Evolutionary conservation across 176 grass and related monocot species (phyloP).

Genomic region (Rhynchospora breviuscula): DNA sequence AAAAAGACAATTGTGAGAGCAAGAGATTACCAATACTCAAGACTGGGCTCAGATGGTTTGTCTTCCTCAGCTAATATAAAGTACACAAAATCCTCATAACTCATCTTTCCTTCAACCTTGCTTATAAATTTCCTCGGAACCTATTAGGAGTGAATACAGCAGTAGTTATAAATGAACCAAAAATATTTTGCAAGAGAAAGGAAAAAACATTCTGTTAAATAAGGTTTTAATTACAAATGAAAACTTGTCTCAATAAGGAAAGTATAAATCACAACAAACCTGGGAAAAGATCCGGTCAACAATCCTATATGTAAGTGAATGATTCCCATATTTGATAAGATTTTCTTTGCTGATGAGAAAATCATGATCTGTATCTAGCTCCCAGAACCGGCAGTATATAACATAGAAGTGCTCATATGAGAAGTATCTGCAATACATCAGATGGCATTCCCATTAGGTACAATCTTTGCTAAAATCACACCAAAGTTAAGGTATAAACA

Average conservation of each 20-base stretch:
- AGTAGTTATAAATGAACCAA: not conserved
- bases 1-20: slow-evolving; percentile 16
- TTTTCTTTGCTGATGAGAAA: slow-evolving; percentile 96
- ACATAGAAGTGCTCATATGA: slow-evolving; percentile 98
- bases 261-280: slow-evolving; percentile 30
- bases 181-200: not conserved
- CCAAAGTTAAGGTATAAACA: slow-evolving; percentile 1
- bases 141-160: slow-evolving; percentile 20
- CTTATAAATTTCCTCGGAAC: slow-evolving; percentile 91
- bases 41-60: slow-evolving; percentile 73
- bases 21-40: slow-evolving; percentile 55
- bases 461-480: not conserved
- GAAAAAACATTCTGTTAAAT: not conserved
- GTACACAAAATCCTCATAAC: slow-evolving; percentile 95
- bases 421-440: slow-evolving; percentile 60
- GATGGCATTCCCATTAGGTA: not conserved
- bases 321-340: slow-evolving; percentile 95
- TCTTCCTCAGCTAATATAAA: slow-evolving; percentile 91
- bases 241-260: not conserved
- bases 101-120: slow-evolving; percentile 79
- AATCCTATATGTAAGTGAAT: slow-evolving; percentile 95
- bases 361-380: slow-evolving; percentile 93
- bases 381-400: slow-evolving; percentile 98
- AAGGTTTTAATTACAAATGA: not conserved
- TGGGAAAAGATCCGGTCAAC: slow-evolving; percentile 95